These are phyloP conservation scores for Neofusicoccum ribis DNA, from an alignment of 2,329 filamentous ascomycete species.

Conservation along the genomic window DNA sequence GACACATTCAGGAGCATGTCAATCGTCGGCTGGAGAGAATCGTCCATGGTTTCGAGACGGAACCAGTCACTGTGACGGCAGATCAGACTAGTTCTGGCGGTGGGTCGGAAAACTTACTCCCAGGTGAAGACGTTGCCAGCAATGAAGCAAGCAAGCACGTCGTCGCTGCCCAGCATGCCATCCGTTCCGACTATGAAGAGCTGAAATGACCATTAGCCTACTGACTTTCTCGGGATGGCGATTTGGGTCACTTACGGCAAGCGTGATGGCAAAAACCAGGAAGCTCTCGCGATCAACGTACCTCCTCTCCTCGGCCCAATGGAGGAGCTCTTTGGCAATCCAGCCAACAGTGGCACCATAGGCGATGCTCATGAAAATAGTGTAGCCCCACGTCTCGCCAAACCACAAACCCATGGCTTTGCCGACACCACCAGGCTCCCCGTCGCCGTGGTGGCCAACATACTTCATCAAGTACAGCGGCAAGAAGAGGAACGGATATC, in stretches of 20 bases:
- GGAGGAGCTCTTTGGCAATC: slow-evolving; percentile 77
- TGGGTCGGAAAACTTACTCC: slow-evolving; percentile 55
- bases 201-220: slow-evolving; percentile 27
- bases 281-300: slow-evolving; percentile 88
- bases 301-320: slow-evolving; percentile 77
- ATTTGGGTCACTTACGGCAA: slow-evolving; percentile 59
- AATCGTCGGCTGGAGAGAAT: slow-evolving; percentile 89
- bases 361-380: slow-evolving; percentile 72
- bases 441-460: slow-evolving; percentile 55
- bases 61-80: slow-evolving; percentile 70
- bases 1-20: slow-evolving; percentile 91
- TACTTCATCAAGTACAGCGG: slow-evolving; percentile 83
- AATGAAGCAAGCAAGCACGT: slow-evolving; percentile 88
- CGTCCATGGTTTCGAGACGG: slow-evolving; percentile 81
- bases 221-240: neutral
- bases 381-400: slow-evolving; percentile 81
- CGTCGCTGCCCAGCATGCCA: slow-evolving; percentile 83
- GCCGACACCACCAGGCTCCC: slow-evolving; percentile 57
- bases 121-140: slow-evolving; percentile 89
- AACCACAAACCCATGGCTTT: slow-evolving; percentile 80
- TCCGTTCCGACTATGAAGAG: slow-evolving; percentile 86
- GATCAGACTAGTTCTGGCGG: slow-evolving; percentile 5
- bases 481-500: slow-evolving; percentile 86
- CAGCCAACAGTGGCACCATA: slow-evolving; percentile 80
- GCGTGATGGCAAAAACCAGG: slow-evolving; percentile 78